Conservation (phyloP, 345 rosid species). For the Gossypium mustelinum region DNA sequence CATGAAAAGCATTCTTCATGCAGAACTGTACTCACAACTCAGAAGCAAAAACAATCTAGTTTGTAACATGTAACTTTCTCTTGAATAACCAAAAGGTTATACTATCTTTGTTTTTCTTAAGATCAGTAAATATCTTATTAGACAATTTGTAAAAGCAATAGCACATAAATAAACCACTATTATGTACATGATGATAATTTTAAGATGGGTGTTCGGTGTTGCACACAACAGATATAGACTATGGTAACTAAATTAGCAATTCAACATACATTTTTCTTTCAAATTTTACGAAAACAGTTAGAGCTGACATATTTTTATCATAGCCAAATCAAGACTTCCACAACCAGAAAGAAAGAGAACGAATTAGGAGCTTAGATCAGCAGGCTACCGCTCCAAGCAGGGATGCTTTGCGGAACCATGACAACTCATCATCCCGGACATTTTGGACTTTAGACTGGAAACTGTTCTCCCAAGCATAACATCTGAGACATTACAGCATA, state of each 20-base stretch:
- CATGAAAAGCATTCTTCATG: not conserved
- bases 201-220: not conserved
- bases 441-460: constrained; percentile 82
- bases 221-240: not conserved
- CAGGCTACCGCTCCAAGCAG: constrained; percentile 80
- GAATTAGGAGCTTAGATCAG: constrained; percentile 16
- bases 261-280: not conserved
- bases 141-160: not conserved
- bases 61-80: not conserved
- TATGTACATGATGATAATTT: not conserved
- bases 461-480: constrained; percentile 98
- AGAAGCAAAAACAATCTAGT: not conserved
- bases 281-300: not conserved
- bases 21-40: not conserved
- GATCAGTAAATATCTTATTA: not conserved
- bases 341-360: not conserved
- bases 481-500: constrained; percentile 43
- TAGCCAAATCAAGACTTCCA: not conserved
- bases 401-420: constrained; percentile 94
- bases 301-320: not conserved
- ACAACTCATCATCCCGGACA: constrained; percentile 78
- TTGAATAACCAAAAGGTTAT: constrained; percentile 6
- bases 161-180: not conserved
- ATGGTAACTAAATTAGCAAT: not conserved
- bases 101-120: not conserved